phyloP scores from a whole-genome alignment of 192 early-diverging fungal genomes.

The Coemansia sp. region DNA sequence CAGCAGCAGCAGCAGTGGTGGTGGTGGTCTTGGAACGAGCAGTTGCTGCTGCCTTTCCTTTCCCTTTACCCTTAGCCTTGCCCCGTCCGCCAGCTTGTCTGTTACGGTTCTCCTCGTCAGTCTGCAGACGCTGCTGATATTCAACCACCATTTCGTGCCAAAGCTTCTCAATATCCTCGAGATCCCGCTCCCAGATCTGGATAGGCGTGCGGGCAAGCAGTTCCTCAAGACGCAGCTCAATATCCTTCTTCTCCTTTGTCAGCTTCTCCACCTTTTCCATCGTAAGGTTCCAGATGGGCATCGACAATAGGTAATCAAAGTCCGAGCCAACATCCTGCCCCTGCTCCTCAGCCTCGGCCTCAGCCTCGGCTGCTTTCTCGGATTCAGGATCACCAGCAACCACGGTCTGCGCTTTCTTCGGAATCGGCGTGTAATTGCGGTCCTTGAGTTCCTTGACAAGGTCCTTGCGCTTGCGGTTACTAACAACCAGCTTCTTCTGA shows the following conservation, averaged over 20 bases:
- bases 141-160: slow-evolving; percentile 69
- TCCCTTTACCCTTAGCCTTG: slow-evolving; percentile 17
- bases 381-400: slow-evolving; percentile 56
- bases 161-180: slow-evolving; percentile 77
- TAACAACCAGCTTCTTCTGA: slow-evolving; percentile 72
- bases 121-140: slow-evolving; percentile 35
- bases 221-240: slow-evolving; percentile 67
- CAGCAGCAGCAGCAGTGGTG: background rate
- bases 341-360: slow-evolving; percentile 29
- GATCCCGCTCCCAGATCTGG: slow-evolving; percentile 82
- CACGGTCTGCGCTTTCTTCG: slow-evolving; percentile 48
- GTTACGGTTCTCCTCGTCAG: slow-evolving; percentile 45
- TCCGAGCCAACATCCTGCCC: slow-evolving; percentile 30
- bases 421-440: slow-evolving; percentile 67
- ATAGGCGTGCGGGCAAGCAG: slow-evolving; percentile 65
- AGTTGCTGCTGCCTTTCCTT: slow-evolving; percentile 28
- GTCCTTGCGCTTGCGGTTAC: slow-evolving; percentile 81
- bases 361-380: slow-evolving; percentile 52
- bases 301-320: slow-evolving; percentile 86
- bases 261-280: slow-evolving; percentile 82
- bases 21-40: slow-evolving; percentile 30
- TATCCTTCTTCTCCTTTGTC: slow-evolving; percentile 64
- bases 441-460: slow-evolving; percentile 71
- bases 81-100: slow-evolving; percentile 25
- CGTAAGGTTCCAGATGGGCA: slow-evolving; percentile 91